phyloP scores from a whole-genome alignment of 495 filamentous ascomycete species.

The Penicillium coprophilum region DNA sequence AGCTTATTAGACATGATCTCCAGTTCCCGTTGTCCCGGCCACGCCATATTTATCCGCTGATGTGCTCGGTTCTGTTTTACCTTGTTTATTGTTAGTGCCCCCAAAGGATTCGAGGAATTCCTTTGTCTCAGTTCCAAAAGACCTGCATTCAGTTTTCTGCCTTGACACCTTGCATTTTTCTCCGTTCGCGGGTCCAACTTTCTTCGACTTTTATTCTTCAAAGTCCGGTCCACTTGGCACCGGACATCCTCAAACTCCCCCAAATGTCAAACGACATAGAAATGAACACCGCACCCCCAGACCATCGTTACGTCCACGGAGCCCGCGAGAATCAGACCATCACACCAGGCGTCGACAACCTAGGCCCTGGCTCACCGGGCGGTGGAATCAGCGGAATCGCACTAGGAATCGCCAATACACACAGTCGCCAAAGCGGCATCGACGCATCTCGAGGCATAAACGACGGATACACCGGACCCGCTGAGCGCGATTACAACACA shows the following conservation, averaged over 20 bases:
- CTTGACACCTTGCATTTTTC: conserved; percentile 4
- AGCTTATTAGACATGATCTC: too few relatives aligned
- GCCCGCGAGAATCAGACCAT: conserved; percentile 50
- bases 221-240: not conserved
- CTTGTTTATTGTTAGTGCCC: not conserved
- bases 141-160: not conserved
- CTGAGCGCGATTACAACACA: conserved; percentile 46
- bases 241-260: not conserved
- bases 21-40: conserved; percentile 23
- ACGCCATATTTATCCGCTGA: conserved; percentile 22
- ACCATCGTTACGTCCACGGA: conserved; percentile 15
- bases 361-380: conserved; percentile 66
- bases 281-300: conserved; percentile 18
- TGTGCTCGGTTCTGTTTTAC: not conserved
- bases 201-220: not conserved
- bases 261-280: conserved; percentile 3
- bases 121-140: conserved; percentile 15
- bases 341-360: conserved; percentile 75
- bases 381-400: conserved; percentile 79
- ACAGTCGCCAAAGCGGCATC: conserved; percentile 70
- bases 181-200: not conserved
- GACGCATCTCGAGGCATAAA: conserved; percentile 60
- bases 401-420: conserved; percentile 67
- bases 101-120: not conserved
- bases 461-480: conserved; percentile 37